Evolutionary conservation across 2,329 filamentous ascomycete species (phyloP), one percentile per base, ranked within the genome.

Genomic region (Curvularia verruculosa): DNA sequence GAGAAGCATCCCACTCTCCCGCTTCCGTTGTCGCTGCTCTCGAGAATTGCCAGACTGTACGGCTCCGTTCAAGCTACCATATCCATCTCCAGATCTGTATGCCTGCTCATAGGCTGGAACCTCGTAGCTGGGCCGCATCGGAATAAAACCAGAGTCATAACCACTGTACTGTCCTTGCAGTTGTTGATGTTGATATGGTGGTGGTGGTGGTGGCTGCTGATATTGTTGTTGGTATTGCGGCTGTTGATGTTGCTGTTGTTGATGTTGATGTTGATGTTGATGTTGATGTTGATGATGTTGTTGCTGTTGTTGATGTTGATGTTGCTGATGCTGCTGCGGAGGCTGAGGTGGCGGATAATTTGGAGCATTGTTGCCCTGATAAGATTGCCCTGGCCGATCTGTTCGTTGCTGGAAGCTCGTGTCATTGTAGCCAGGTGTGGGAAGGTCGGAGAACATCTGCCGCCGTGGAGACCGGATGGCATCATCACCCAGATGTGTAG

Each of bases 381-480:
- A 69, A 24, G 59, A 61, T 29, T 67, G 66, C 18, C 69, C 66
- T 46, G 63, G 65, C 34, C 67, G 63, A 37, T 73, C 67, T 46
- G 69, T 67, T 24, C 60, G 63, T 28, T 67, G 65, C 44, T 64
- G 69, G 69, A 86, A 85, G 9, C 79, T 79, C 9, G 81, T 82
- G 63, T 87, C 85, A 54, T 84, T 83, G 68, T 87, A 87, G 2
- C 82, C 82, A 29, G 86, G 86, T 0, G 86, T 88, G 6, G 87
- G 85, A n/a, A 88, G 76, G 61, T 89, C 85, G 2, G 84, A 83
- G 70, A 88, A 88, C 79, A 87, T 86, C 68, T 89, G 87, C 58
- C 83, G 83, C 23, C 85, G 82, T 19, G 87, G 86, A 41, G 85
- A 88, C 41, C 86, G 84, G 47, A 88, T 82, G 59, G 86, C 85